phyloP scores from a whole-genome alignment of 2,329 filamentous ascomycete genomes.

The Trichoderma sp. region DNA sequence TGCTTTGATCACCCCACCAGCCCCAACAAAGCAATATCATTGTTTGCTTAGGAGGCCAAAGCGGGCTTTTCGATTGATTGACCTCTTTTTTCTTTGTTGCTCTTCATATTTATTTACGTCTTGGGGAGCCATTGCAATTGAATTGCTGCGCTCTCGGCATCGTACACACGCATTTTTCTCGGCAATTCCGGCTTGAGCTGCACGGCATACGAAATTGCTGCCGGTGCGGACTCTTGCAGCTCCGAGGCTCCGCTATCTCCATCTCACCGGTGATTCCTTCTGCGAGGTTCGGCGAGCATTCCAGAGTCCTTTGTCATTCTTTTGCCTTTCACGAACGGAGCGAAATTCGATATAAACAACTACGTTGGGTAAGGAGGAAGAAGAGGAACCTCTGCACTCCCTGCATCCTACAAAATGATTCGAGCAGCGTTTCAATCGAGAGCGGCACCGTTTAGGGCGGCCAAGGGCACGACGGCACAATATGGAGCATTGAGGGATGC shows the following conservation, averaged over 20 bases:
- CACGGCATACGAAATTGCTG: not conserved
- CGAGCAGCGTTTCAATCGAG: constrained; percentile 1
- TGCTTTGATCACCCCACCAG: constrained; percentile 5
- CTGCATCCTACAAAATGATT: constrained; percentile 7
- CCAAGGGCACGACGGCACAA: constrained; percentile 24
- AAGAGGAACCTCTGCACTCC: not conserved
- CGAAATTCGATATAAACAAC: not conserved
- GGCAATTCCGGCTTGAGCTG: not conserved
- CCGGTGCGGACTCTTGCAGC: constrained; percentile 6
- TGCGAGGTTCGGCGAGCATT: constrained; percentile 14
- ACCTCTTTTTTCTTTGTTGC: not conserved
- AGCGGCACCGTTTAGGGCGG: constrained; percentile 12
- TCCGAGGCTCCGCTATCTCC: constrained; percentile 21
- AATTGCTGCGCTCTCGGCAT: not conserved
- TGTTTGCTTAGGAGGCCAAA: not conserved
- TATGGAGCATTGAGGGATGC: constrained; percentile 29
- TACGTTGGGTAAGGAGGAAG: not conserved
- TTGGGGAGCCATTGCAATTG: not conserved
- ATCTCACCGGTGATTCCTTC: constrained; percentile 4
- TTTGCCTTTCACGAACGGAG: not conserved
- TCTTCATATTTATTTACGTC: not conserved
- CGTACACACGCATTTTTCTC: not conserved
- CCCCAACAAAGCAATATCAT: not conserved
- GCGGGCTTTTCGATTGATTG: not conserved
- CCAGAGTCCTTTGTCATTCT: not conserved